Evolutionary conservation across 441 rosid genomes (phyloP).

Genomic region (Heliophila coronopifolia): DNA sequence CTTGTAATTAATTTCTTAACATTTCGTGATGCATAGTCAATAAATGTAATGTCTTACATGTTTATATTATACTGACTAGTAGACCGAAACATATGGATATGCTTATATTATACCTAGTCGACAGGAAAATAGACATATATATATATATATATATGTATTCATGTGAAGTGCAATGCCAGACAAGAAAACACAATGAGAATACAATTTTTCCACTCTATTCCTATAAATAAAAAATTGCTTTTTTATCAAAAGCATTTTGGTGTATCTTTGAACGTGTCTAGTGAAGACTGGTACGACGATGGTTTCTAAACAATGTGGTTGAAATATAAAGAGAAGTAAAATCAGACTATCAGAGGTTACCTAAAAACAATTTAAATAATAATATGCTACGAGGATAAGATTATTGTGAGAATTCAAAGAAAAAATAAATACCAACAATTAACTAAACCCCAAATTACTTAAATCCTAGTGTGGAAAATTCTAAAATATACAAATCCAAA

Average conservation of each 20-base stretch:
- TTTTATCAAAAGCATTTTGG: neutral
- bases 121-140: too few species aligned
- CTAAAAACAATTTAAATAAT: neutral
- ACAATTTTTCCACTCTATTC: too few species aligned
- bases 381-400: neutral
- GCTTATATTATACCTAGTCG: too few species aligned
- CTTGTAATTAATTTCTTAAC: neutral
- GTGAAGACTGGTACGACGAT: neutral
- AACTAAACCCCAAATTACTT: neutral
- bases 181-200: neutral
- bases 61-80: neutral
- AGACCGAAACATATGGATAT: slow-evolving; percentile 7
- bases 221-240: too few species aligned
- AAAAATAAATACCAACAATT: neutral
- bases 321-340: neutral
- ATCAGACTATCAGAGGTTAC: neutral
- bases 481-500: neutral
- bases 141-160: neutral
- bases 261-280: neutral
- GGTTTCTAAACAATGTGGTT: neutral
- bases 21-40: neutral
- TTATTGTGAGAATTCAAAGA: neutral
- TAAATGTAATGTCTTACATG: neutral
- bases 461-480: neutral
- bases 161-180: slow-evolving; percentile 10